These are phyloP conservation scores for Rhizophagus clarus DNA, from an alignment of 192 early-diverging fungal species.

Conservation along the genomic window DNA sequence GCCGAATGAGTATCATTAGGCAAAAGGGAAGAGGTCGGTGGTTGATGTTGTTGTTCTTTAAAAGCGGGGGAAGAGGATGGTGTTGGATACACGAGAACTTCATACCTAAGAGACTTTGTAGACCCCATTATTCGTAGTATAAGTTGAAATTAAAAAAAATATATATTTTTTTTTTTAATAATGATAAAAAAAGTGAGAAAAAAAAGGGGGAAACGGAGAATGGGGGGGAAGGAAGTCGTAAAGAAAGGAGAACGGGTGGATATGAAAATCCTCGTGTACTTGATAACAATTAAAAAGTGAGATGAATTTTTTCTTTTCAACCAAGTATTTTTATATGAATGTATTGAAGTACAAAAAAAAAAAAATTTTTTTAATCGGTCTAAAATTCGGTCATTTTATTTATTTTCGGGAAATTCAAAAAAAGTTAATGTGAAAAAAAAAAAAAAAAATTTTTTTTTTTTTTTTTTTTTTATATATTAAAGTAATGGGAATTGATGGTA, in stretches of 20 bases:
- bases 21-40: neutral
- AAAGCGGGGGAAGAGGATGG: neutral
- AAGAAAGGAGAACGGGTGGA: neutral
- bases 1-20: neutral
- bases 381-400: neutral
- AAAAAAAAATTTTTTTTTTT: too few relatives aligned
- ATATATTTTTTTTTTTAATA: too few relatives aligned
- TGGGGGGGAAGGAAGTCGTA: neutral
- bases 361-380: neutral
- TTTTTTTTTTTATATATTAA: neutral
- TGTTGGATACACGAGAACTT: conserved; percentile 10
- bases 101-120: neutral
- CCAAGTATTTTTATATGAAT: neutral
- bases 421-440: neutral
- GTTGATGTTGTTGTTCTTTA: neutral
- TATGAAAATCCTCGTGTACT: neutral
- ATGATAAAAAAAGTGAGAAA: neutral
- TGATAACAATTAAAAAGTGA: neutral
- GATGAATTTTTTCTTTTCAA: neutral
- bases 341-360: neutral
- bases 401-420: neutral
- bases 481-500: neutral
- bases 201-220: neutral
- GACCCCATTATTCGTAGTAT: neutral
- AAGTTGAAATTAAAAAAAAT: too few relatives aligned